Base-by-base conservation (phyloP, 2,329 filamentous ascomycete genomes). In the Microsporum canis region DNA sequence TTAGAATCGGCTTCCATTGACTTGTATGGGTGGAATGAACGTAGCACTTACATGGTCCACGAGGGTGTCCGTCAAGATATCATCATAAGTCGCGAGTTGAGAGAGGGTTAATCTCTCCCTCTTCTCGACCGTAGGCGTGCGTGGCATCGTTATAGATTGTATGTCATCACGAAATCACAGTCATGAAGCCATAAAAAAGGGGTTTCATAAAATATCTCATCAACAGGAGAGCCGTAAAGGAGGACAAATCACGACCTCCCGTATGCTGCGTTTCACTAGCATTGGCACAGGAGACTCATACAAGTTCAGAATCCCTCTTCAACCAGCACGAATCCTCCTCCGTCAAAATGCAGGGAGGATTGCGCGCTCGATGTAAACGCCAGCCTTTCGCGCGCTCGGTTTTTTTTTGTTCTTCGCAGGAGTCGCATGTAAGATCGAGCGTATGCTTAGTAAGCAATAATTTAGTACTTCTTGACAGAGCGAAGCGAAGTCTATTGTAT, bases 21-120 rank as follows among this genome's bases (percentile, higher is more conserved):
- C 45, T 33, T 29, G 7, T 29, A 12, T 29, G 39, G 2, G 49
- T 57, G 34, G 23, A 2, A 36, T n/a, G 5, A 38, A 3, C 10
- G 33, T 61, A 45, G 60, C 63, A 82, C 88, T 76, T 82, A 96
- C 92, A 77, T 92, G 90, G 76, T 99, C 94, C 63, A 99, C 86
- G 59, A 99, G 84, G 67, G 89, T 88, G 81, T 99, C 94, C 5
- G 94, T 99, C 64, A 95, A 80, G 66, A 97, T 86, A 75, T 99
- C 94, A 77, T 99, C 94, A 78, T 97, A 97, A 57, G 88, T 87
- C 36, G 91, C 88, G 69, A 99, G 79, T 79, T 95, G 91, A 63
- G 87, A 85, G 68, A 97, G 80, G 5, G 91, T 96, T 68, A 99
- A 80, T 64, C 85, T 84, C 71, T 88, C 85, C 77, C 87, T 83